phyloP scores from a whole-genome alignment of 202 grass and related monocot species.

The Carex sylvatica region DNA sequence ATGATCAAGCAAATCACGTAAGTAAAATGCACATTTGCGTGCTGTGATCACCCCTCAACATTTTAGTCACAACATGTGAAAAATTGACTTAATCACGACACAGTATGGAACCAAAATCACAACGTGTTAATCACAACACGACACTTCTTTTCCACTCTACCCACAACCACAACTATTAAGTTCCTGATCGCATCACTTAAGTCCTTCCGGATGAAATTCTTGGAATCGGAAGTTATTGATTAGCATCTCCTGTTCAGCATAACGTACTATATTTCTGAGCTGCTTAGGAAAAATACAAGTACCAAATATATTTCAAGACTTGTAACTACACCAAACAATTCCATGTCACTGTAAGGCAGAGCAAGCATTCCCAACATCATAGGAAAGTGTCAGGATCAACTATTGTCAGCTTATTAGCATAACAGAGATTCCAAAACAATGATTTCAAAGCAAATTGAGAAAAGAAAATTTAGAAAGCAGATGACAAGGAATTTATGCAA shows the following conservation, averaged over 20 bases:
- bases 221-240: background rate
- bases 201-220: background rate
- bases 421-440: background rate
- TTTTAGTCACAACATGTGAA: too few species aligned
- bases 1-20: too few species aligned
- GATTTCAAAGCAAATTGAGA: background rate
- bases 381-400: conserved; percentile 2
- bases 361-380: conserved; percentile 6
- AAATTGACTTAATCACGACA: too few species aligned
- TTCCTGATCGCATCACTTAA: background rate
- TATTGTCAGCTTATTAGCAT: conserved; percentile 28
- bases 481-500: conserved; percentile 12
- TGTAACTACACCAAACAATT: background rate
- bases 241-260: background rate
- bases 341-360: background rate
- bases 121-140: too few species aligned
- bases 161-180: background rate
- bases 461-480: background rate
- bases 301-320: background rate
- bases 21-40: too few species aligned
- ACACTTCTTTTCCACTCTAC: too few species aligned
- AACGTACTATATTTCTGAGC: background rate
- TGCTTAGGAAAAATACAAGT: background rate
- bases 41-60: too few species aligned
- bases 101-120: too few species aligned